These are phyloP conservation scores for Physcia stellaris DNA, from an alignment of 495 filamentous ascomycete genomes.

Conservation along the genomic window DNA sequence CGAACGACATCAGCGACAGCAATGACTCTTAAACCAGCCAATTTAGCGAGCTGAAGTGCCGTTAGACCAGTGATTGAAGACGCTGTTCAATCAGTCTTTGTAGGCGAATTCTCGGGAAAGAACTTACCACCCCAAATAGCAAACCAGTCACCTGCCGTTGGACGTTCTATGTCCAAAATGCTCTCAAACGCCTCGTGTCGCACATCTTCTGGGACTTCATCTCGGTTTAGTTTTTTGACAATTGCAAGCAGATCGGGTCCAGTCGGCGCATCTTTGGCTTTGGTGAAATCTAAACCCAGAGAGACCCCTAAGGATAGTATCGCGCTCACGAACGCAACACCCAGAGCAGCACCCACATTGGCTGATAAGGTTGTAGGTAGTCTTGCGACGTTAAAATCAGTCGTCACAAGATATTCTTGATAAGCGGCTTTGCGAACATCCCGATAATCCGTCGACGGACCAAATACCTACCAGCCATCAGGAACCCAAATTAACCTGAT, in stretches of 20 bases:
- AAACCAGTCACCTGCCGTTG: conserved; percentile 45
- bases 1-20: conserved; percentile 46
- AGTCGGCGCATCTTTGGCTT: conserved; percentile 14
- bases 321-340: conserved; percentile 51
- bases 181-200: conserved; percentile 36
- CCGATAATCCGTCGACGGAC: conserved; percentile 56
- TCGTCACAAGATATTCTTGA: conserved; percentile 53
- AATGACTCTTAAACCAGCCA: conserved; percentile 43
- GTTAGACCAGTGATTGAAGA: conserved; percentile 48
- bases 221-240: conserved; percentile 23
- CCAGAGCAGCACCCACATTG: conserved; percentile 42
- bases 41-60: conserved; percentile 45
- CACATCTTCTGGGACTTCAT: conserved; percentile 37
- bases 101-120: background rate
- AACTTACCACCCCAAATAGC: conserved; percentile 53
- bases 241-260: conserved; percentile 41
- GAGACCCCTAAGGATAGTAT: conserved; percentile 45
- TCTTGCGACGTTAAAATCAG: conserved; percentile 47
- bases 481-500: background rate
- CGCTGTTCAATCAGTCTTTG: conserved; percentile 20
- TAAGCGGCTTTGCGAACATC: conserved; percentile 55
- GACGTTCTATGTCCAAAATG: conserved; percentile 27
- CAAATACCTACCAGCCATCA: conserved; percentile 28
- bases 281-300: conserved; percentile 44
- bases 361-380: conserved; percentile 34